Evolutionary conservation across 2,329 filamentous ascomycete species (phyloP), one percentile per base, ranked within the genome.

Genomic region (Biscogniauxia sp.): DNA sequence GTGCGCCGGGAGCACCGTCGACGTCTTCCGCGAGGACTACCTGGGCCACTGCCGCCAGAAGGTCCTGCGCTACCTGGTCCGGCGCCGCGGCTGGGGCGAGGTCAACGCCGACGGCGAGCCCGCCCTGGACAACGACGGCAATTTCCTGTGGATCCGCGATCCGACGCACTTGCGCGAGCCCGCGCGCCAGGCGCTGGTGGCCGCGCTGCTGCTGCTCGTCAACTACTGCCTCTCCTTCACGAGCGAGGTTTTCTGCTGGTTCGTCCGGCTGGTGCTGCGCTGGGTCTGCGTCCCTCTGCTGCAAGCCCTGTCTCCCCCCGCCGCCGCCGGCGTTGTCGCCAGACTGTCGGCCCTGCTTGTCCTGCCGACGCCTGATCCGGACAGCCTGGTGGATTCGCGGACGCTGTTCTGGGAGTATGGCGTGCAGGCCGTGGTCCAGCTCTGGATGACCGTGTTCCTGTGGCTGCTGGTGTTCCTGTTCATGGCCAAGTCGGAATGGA

Each of bases 391-490:
- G 13, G 26, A 57, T 37, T 41, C 26, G 7, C 49, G 28, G 1
- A 20, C 23, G 8, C 11, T 70, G 17, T 54, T 65, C 50, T 61
- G 61, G 60, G 67, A 70, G 19, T 67, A 63, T 32, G 64, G 64
- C 0, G 49, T 64, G 5, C 67, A 66, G 1, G 51, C 59, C 7
- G 11, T 59, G 1, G 19, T 69, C 25, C 70, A 72, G 52, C 41
- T 68, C 20, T 61, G 55, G 41, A 15, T 60, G 11, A 56, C 69
- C 8, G 58, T 66, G 5, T 50, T 68, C 25, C n/a, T 70, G 2
- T 68, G 65, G 54, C 45, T 69, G 1, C 56, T 57, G 8, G 61
- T 54, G 15, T 66, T 70, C 54, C 26, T 69, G 13, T 67, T 52
- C 23, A 58, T 65, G 54, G 61, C 68, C 11, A 64, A 65, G 49